Evolutionary conservation across 140 eudicot species (phyloP).

Genomic region (Erigeron philadelphicus): DNA sequence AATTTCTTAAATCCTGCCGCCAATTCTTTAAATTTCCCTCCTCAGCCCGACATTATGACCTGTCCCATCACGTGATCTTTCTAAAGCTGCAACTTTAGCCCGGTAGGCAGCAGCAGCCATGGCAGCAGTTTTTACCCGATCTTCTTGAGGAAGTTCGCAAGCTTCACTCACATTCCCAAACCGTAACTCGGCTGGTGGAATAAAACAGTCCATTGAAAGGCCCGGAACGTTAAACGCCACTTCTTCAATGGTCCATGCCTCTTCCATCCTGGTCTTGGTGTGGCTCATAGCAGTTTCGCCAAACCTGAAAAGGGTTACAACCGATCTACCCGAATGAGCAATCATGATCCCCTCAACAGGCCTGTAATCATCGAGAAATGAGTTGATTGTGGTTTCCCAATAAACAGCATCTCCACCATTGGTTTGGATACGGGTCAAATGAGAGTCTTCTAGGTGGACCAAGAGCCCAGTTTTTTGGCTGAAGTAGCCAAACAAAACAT

Average conservation of each 20-base stretch:
- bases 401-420: constrained; percentile 91
- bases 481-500: constrained; percentile 84
- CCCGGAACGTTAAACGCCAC: constrained; percentile 90
- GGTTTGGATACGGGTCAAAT: constrained; percentile 78
- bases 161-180: constrained; percentile 49
- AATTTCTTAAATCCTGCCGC: constrained; percentile 4
- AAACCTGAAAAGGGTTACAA: constrained; percentile 87
- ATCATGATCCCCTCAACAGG: constrained; percentile 90
- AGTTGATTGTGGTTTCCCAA: constrained; percentile 94
- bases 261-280: constrained; percentile 89
- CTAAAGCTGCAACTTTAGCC: constrained; percentile 60
- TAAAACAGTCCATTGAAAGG: constrained; percentile 68
- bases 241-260: constrained; percentile 86
- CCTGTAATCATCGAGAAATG: constrained; percentile 73
- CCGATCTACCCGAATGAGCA: constrained; percentile 89
- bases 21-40: constrained; percentile 39
- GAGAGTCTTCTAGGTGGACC: constrained; percentile 82
- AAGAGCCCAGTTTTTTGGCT: constrained; percentile 86
- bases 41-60: constrained; percentile 36
- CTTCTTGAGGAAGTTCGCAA: constrained; percentile 54
- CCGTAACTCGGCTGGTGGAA: constrained; percentile 83
- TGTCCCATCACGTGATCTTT: constrained; percentile 34
- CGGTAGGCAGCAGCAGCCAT: constrained; percentile 56
- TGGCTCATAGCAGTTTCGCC: constrained; percentile 96
- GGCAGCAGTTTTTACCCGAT: constrained; percentile 46